Evolutionary conservation across 2,329 filamentous ascomycete species (phyloP).

Genomic region (Fusarium vanettenii): DNA sequence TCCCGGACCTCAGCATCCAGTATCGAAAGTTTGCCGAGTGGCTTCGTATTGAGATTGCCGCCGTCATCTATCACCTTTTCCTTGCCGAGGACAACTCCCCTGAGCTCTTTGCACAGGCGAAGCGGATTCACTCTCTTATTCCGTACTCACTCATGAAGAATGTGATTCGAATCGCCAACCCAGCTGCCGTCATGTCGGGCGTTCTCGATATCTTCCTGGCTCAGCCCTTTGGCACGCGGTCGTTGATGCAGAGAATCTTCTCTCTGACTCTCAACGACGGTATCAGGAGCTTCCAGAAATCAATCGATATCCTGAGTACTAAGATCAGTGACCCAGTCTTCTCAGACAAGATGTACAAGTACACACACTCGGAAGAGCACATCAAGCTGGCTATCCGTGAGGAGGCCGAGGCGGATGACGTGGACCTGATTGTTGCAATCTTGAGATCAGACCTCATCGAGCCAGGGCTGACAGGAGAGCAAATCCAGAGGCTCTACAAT

Average conservation of each 20-base stretch:
- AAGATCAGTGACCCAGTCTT: slow-evolving; percentile 88
- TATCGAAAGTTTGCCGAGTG: slow-evolving; percentile 99
- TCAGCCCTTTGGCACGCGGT: slow-evolving; percentile 91
- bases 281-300: slow-evolving; percentile 85
- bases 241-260: slow-evolving; percentile 93
- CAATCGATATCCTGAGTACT: slow-evolving; percentile 79
- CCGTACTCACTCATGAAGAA: slow-evolving; percentile 96
- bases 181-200: slow-evolving; percentile 95
- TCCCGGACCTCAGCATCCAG: slow-evolving; percentile 89
- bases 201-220: slow-evolving; percentile 95
- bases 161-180: slow-evolving; percentile 95
- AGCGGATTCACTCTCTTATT: slow-evolving; percentile 92
- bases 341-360: slow-evolving; percentile 83
- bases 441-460: slow-evolving; percentile 81
- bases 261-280: slow-evolving; percentile 91
- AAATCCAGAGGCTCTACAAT: slow-evolving; percentile 89
- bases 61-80: slow-evolving; percentile 96
- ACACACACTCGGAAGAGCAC: slow-evolving; percentile 79
- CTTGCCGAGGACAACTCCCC: slow-evolving; percentile 98
- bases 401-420: slow-evolving; percentile 78
- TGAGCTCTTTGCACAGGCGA: slow-evolving; percentile 93
- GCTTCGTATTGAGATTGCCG: slow-evolving; percentile 96
- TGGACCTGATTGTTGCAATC: slow-evolving; percentile 88
- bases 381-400: slow-evolving; percentile 79
- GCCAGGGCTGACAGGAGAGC: slow-evolving; percentile 76